These are phyloP conservation scores for Tolypocladium ovalisporum DNA, from an alignment of 2,329 filamentous ascomycete species.

Conservation along the genomic window DNA sequence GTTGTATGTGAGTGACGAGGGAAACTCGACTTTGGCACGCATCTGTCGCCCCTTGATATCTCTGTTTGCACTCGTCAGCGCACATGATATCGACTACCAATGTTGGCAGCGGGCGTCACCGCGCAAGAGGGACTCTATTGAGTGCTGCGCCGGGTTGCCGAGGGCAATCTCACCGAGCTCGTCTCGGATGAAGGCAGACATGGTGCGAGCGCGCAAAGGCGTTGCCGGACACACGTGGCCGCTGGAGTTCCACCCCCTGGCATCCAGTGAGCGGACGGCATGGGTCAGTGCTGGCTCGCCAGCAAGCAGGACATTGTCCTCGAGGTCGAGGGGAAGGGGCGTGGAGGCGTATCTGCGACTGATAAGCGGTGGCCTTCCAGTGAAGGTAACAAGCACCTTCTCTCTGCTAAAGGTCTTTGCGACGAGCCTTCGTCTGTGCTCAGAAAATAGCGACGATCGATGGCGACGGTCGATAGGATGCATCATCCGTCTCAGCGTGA, in stretches of 20 bases:
- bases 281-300: constrained; percentile 10
- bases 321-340: constrained; percentile 25
- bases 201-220: constrained; percentile 10
- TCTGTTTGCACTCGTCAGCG: not conserved
- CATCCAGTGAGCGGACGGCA: constrained; percentile 14
- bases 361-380: constrained; percentile 26
- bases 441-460: constrained; percentile 15
- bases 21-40: constrained; percentile 2
- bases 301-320: constrained; percentile 20
- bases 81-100: not conserved
- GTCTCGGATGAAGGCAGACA: constrained; percentile 10
- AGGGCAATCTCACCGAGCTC: constrained; percentile 15
- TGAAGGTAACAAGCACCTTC: constrained; percentile 25
- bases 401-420: constrained; percentile 18
- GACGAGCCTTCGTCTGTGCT: constrained; percentile 14
- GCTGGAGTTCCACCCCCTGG: constrained; percentile 24
- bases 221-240: constrained; percentile 16
- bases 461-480: constrained; percentile 13
- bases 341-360: constrained; percentile 23
- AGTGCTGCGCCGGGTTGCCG: not conserved
- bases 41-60: constrained; percentile 1
- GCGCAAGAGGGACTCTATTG: not conserved
- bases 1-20: constrained; percentile 1
- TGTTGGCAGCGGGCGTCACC: not conserved
- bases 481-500: constrained; percentile 7